Evolutionary conservation across 768 basidiomycete species (phyloP), one percentile per base, ranked within the genome.

Genomic region (Tubosaeta sp.): DNA sequence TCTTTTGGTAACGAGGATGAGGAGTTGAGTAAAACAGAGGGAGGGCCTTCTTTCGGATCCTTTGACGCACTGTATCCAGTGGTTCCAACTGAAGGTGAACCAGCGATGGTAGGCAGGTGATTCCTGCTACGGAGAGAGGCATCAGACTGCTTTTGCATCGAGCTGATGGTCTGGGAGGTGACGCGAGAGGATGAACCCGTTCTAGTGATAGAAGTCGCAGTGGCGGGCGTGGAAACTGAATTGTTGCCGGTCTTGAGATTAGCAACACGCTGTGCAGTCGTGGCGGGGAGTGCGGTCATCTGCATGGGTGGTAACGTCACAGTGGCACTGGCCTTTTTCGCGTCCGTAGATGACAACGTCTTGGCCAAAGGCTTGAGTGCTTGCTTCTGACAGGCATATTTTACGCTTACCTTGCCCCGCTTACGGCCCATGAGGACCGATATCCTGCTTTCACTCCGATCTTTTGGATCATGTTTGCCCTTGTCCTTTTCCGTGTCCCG

Each of bases 301-400:
- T 94, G 92, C 82, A 95, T 86, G 19, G 94, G 94, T 13, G 94
- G 94, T 59, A 95, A 71, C 62, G 77, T 79, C 52, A 87, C 79
- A 41, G 84, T 79, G 18, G 82, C 78, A 61, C 82, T 79, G 30
- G 77, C 73, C 65, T 90, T 91, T 67, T 85, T 84, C 44, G 87
- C 80, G 57, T 94, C 91, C 22, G 81, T 78, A 14, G 86, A 90
- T 16, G 92, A 94, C 42, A 91, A 67, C 12, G 90, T 94, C 93
- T 94, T 65, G 44, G 35, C 35, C 43, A 10, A 48, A 16, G 2
- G 3, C 12, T 56, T 65, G 45, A 65, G 57, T 32, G 36, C n/a
- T 35, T 35, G 11, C 40, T 5, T 19, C 22, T 32, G 35, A 38
- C 30, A 30, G 38, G 38, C 53, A 54, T 29, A 30, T 52, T 44